phyloP scores from a whole-genome alignment of 208 protist genomes.

The Leishmania amazonensis region DNA sequence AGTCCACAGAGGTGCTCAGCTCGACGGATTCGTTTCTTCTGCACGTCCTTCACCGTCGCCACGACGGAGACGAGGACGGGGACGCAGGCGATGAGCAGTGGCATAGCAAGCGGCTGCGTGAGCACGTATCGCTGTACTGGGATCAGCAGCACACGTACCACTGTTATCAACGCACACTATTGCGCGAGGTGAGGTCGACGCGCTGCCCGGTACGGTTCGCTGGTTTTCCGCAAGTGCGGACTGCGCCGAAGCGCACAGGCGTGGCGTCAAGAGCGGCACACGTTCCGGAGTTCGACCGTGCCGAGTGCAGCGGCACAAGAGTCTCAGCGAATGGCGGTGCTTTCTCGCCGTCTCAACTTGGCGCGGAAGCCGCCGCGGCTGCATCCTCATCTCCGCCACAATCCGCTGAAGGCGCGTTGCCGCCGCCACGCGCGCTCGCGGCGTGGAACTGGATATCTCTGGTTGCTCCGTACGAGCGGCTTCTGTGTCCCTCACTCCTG shows the following conservation, averaged over 20 bases:
- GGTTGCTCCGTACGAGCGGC: constrained; percentile 53
- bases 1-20: constrained; percentile 36
- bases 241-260: background rate
- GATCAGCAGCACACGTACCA: constrained; percentile 26
- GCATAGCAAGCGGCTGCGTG: constrained; percentile 23
- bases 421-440: constrained; percentile 21
- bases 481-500: constrained; percentile 63
- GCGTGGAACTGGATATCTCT: constrained; percentile 37
- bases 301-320: background rate
- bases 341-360: background rate
- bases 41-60: constrained; percentile 34
- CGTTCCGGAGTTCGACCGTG: too few relatives aligned
- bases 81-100: background rate
- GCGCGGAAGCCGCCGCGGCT: background rate
- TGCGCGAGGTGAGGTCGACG: constrained; percentile 51
- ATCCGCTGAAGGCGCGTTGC: background rate
- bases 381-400: background rate
- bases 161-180: constrained; percentile 27
- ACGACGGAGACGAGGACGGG: constrained; percentile 12
- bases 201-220: constrained; percentile 43
- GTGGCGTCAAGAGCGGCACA: background rate
- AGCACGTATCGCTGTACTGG: constrained; percentile 53
- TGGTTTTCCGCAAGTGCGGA: constrained; percentile 44
- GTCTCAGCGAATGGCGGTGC: background rate
- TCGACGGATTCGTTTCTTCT: constrained; percentile 35